These are phyloP conservation scores for Chlorencoelia australis DNA, from an alignment of 2,329 filamentous ascomycete genomes.

Conservation along the genomic window DNA sequence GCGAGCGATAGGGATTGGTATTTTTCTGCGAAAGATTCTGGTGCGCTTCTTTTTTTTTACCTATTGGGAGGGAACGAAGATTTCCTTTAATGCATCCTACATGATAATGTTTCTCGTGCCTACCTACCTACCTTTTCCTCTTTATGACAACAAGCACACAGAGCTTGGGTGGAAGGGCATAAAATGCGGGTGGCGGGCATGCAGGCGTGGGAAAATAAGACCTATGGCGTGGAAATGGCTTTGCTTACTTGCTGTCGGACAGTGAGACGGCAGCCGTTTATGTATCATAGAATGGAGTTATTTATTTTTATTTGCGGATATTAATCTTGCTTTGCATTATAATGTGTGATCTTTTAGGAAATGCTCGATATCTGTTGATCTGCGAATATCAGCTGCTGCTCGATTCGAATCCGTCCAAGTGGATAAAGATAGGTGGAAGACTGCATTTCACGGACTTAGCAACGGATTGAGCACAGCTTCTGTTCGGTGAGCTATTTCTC, in stretches of 20 bases:
- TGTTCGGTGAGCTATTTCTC: no score
- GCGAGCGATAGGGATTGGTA: constrained; percentile 26
- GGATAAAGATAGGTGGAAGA: no score
- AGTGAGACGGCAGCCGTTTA: constrained; percentile 14
- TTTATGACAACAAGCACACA: constrained; percentile 14
- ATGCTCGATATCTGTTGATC: background rate
- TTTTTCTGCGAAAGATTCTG: constrained; percentile 23
- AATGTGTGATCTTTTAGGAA: no score
- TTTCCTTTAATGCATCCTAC: constrained; percentile 25
- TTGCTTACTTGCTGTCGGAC: constrained; percentile 18
- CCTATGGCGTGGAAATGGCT: constrained; percentile 24
- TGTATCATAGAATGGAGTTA: constrained; percentile 27
- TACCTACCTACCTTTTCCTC: constrained; percentile 8
- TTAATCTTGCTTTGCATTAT: no score
- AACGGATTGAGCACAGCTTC: no score
- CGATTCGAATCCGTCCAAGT: no score
- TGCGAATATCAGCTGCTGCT: background rate
- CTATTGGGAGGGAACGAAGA: constrained; percentile 11
- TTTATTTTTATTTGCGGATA: constrained; percentile 11
- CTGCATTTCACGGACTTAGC: no score
- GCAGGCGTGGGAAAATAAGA: constrained; percentile 18
- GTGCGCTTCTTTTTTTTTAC: constrained; percentile 17
- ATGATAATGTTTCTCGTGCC: constrained; percentile 26
- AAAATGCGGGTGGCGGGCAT: constrained; percentile 13
- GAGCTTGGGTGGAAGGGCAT: constrained; percentile 16